phyloP scores from a whole-genome alignment of 1,139 yeast genomes.

The Chernovozyma sophiae-reginae region DNA sequence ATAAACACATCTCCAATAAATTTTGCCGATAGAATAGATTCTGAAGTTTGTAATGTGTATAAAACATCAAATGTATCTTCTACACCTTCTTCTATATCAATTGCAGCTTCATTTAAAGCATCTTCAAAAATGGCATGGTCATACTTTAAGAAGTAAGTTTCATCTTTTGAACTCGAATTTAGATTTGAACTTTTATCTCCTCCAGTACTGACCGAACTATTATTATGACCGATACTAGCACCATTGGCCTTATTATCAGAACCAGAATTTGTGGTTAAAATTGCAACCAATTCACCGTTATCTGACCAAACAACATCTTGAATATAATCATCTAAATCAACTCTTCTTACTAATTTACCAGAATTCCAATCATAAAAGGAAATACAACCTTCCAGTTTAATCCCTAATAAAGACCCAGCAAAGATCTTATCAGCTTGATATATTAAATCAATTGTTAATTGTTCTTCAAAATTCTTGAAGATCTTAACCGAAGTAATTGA shows the following conservation, averaged over 20 bases:
- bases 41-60: slow-evolving; percentile 66
- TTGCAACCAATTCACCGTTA: slow-evolving; percentile 82
- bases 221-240: neutral
- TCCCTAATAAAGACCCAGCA: slow-evolving; percentile 83
- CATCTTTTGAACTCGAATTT: slow-evolving; percentile 31
- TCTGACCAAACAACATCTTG: slow-evolving; percentile 89
- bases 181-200: slow-evolving; percentile 1
- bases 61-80: slow-evolving; percentile 83
- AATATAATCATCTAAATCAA: slow-evolving; percentile 69
- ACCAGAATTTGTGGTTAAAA: slow-evolving; percentile 50
- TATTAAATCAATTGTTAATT: slow-evolving; percentile 59
- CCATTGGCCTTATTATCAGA: slow-evolving; percentile 14
- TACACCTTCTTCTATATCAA: slow-evolving; percentile 82
- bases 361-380: slow-evolving; percentile 93
- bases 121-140: slow-evolving; percentile 63
- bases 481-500: slow-evolving; percentile 61
- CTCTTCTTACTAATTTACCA: slow-evolving; percentile 78
- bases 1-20: slow-evolving; percentile 98
- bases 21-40: slow-evolving; percentile 79
- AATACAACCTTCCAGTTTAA: slow-evolving; percentile 75
- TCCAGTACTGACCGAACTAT: neutral
- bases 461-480: slow-evolving; percentile 81
- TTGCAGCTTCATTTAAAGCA: slow-evolving; percentile 53
- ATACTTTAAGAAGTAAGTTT: slow-evolving; percentile 77
- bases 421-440: slow-evolving; percentile 78